phyloP scores from a whole-genome alignment of 2,329 filamentous ascomycete species.

The Colletotrichum camelliae region DNA sequence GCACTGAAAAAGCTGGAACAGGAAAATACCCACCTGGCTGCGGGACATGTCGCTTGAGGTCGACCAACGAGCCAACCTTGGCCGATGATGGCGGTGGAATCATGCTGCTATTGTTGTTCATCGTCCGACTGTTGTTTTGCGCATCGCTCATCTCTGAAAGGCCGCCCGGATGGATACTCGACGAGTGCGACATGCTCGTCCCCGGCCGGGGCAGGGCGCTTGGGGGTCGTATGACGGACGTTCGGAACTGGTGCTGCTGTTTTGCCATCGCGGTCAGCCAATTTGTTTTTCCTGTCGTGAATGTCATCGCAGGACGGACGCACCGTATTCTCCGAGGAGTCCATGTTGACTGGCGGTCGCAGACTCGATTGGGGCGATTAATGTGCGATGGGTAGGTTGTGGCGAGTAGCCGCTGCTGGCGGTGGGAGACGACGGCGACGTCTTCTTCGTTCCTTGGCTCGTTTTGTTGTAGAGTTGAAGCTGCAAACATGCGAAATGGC shows the following conservation, averaged over 20 bases:
- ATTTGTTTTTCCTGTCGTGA: neutral
- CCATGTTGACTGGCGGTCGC: conserved; percentile 33
- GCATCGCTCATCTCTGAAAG: conserved; percentile 64
- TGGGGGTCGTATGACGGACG: conserved; percentile 26
- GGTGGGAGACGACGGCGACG: conserved; percentile 26
- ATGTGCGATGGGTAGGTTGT: conserved; percentile 40
- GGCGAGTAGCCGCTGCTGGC: conserved; percentile 32
- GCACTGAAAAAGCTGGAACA: neutral
- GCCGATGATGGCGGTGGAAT: conserved; percentile 38
- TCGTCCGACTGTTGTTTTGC: conserved; percentile 60
- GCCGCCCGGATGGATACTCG: conserved; percentile 32
- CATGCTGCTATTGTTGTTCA: conserved; percentile 39
- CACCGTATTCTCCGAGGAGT: conserved; percentile 39
- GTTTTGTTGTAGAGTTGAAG: conserved; percentile 24
- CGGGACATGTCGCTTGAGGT: conserved; percentile 56
- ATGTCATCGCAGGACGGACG: conserved; percentile 14
- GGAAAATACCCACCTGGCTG: conserved; percentile 44
- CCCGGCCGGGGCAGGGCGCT: conserved; percentile 25
- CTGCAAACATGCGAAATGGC: neutral
- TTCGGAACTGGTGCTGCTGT: conserved; percentile 21
- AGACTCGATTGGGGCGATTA: conserved; percentile 13
- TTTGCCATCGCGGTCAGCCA: neutral
- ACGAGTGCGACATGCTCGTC: neutral
- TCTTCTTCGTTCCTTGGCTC: neutral
- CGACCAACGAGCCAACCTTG: conserved; percentile 33